Conservation (phyloP, 345 rosid species). For the Lepidium didymum region DNA sequence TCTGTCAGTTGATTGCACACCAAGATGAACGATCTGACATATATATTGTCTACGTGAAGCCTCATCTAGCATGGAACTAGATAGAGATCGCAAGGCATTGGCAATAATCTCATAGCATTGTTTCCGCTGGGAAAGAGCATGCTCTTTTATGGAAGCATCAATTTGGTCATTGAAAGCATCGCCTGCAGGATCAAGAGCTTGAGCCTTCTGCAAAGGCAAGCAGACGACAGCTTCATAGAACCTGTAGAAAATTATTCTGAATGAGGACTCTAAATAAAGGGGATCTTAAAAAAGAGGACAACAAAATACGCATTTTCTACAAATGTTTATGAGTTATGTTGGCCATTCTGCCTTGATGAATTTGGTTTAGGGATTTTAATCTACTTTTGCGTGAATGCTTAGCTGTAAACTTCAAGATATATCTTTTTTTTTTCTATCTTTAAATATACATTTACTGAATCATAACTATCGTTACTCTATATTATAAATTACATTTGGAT, state of each 20-base stretch:
- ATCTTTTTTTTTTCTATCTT: neutral
- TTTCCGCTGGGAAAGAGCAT: conserved; percentile 73
- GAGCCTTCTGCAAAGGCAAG: conserved; percentile 91
- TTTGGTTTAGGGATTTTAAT: neutral
- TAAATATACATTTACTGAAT: neutral
- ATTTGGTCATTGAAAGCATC: conserved; percentile 94
- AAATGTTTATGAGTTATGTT: neutral
- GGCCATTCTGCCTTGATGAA: neutral
- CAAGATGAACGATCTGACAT: conserved; percentile 92
- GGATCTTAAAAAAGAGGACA: neutral
- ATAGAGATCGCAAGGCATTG: conserved; percentile 64
- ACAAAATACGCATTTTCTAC: neutral
- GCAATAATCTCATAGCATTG: conserved; percentile 85
- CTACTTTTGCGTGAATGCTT: neutral
- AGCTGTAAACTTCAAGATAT: neutral
- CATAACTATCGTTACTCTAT: neutral
- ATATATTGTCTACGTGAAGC: conserved; percentile 68
- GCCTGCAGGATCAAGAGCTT: conserved; percentile 82
- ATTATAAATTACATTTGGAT: neutral
- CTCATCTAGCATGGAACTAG: conserved; percentile 54
- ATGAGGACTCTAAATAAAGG: neutral
- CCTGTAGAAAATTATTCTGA: conserved; percentile 37
- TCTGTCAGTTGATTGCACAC: conserved; percentile 88
- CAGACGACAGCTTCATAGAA: conserved; percentile 97
- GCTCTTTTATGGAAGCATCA: conserved; percentile 61